Evolutionary conservation across 1,284 basidiomycete genomes (phyloP).

Genomic region (Malassezia nana): DNA sequence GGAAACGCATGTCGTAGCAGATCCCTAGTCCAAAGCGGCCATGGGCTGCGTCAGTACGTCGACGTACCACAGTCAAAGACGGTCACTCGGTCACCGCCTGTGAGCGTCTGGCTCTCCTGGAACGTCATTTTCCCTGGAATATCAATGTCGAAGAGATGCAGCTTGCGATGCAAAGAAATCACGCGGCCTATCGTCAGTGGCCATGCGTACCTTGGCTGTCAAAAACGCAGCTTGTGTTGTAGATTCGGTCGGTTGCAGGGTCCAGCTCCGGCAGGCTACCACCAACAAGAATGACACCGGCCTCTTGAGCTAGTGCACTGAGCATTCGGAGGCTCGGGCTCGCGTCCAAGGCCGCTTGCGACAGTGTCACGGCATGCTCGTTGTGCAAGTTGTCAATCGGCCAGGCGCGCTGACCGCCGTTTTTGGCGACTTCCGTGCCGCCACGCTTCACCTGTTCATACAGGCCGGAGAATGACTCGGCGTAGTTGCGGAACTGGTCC

Average conservation of each 20-base stretch:
- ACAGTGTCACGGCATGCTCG: slow-evolving; percentile 53
- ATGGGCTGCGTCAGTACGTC: slow-evolving; percentile 55
- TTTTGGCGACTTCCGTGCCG: slow-evolving; percentile 21
- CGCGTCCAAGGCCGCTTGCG: slow-evolving; percentile 49
- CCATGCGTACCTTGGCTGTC: slow-evolving; percentile 62
- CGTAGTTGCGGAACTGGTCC: slow-evolving; percentile 50
- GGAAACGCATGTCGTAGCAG: slow-evolving; percentile 71
- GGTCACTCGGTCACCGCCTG: slow-evolving; percentile 65
- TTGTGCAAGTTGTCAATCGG: slow-evolving; percentile 28
- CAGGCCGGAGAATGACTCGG: slow-evolving; percentile 36
- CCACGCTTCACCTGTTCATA: slow-evolving; percentile 33
- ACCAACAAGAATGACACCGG: slow-evolving; percentile 79
- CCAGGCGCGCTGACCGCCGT: slow-evolving; percentile 26
- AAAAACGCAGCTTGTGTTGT: slow-evolving; percentile 57
- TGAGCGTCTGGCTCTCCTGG: slow-evolving; percentile 93
- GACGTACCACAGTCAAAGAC: slow-evolving; percentile 72
- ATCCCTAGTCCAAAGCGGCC: slow-evolving; percentile 82
- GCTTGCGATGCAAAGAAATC: slow-evolving; percentile 79
- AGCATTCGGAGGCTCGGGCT: slow-evolving; percentile 76
- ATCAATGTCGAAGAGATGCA: slow-evolving; percentile 96
- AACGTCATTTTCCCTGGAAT: slow-evolving; percentile 93
- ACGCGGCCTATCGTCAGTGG: slow-evolving; percentile 59
- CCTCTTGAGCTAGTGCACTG: slow-evolving; percentile 68
- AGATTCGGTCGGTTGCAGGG: slow-evolving; percentile 32
- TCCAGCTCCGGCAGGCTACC: slow-evolving; percentile 53